Conservation (phyloP, 768 basidiomycete species). For the Gautieria morchelliformis region DNA sequence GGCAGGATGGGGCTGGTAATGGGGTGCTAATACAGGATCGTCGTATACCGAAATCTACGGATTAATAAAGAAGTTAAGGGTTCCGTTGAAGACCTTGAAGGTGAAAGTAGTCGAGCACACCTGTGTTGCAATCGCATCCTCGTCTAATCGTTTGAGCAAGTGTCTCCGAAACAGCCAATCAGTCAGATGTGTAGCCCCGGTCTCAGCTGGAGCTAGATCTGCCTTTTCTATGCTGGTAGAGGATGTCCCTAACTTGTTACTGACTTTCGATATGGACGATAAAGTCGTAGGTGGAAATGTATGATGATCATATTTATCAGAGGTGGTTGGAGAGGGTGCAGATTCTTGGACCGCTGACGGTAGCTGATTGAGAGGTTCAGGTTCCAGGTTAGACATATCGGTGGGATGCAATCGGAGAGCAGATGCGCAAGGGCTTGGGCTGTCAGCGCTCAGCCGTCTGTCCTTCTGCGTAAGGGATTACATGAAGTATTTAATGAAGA, state of each 20-base stretch:
- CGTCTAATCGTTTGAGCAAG: constrained; percentile 11
- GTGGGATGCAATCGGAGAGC: too few relatives aligned
- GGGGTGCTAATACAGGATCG: constrained; percentile 34
- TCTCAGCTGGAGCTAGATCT: not conserved
- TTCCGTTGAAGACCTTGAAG: not conserved
- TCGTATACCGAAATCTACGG: constrained; percentile 42
- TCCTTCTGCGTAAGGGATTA: too few relatives aligned
- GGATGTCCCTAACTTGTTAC: not conserved
- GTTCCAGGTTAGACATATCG: too few relatives aligned
- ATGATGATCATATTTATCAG: not conserved
- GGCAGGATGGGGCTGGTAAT: constrained; percentile 39
- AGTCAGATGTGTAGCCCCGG: not conserved
- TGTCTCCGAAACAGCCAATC: not conserved
- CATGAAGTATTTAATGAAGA: too few relatives aligned
- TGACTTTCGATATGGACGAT: not conserved
- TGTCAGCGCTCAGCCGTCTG: too few relatives aligned
- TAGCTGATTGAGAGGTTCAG: not conserved
- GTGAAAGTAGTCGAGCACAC: not conserved
- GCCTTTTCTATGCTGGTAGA: not conserved
- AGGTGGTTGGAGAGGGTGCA: not conserved
- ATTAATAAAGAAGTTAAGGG: not conserved
- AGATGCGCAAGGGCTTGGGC: too few relatives aligned
- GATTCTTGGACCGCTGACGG: not conserved
- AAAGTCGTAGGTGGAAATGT: not conserved
- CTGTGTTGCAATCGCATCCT: constrained; percentile 33